Evolutionary conservation across 345 rosid genomes (phyloP).

Genomic region (Rhizophora apiculata): DNA sequence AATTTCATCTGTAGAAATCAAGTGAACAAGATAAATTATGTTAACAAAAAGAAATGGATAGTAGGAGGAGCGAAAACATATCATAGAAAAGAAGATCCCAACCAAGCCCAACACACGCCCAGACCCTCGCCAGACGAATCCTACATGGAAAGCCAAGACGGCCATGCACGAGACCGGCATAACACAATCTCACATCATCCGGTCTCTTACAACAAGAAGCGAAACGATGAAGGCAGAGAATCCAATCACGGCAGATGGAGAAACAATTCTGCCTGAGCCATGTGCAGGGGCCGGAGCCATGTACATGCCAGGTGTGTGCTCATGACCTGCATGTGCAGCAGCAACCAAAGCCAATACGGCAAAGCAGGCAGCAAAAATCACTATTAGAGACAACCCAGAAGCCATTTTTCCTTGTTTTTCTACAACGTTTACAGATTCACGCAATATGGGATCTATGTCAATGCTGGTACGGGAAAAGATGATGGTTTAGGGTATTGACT

Average conservation of each 20-base stretch:
- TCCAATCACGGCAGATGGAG: conserved; percentile 25
- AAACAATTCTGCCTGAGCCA: neutral
- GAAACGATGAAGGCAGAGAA: conserved; percentile 22
- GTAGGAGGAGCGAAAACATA: too few species aligned
- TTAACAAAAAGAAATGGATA: too few species aligned
- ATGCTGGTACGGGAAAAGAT: too few species aligned
- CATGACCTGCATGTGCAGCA: conserved; percentile 18
- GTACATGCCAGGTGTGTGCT: conserved; percentile 19
- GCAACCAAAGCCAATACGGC: conserved; percentile 20
- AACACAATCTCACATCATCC: neutral
- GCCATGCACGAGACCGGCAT: neutral
- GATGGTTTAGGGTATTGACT: too few species aligned
- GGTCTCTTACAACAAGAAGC: conserved; percentile 11
- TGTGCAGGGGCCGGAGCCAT: conserved; percentile 19
- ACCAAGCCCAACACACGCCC: too few species aligned
- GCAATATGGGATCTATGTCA: too few species aligned
- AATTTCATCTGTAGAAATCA: too few species aligned
- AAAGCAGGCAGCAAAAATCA: conserved; percentile 17
- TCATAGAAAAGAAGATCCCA: too few species aligned
- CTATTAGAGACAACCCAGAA: conserved; percentile 15
- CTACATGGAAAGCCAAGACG: neutral
- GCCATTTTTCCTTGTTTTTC: neutral
- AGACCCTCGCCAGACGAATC: too few species aligned
- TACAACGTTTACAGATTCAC: too few species aligned
- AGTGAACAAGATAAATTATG: too few species aligned